Evolutionary conservation across 2,329 filamentous ascomycete species (phyloP).

Genomic region (Lasiodiplodia citricola): DNA sequence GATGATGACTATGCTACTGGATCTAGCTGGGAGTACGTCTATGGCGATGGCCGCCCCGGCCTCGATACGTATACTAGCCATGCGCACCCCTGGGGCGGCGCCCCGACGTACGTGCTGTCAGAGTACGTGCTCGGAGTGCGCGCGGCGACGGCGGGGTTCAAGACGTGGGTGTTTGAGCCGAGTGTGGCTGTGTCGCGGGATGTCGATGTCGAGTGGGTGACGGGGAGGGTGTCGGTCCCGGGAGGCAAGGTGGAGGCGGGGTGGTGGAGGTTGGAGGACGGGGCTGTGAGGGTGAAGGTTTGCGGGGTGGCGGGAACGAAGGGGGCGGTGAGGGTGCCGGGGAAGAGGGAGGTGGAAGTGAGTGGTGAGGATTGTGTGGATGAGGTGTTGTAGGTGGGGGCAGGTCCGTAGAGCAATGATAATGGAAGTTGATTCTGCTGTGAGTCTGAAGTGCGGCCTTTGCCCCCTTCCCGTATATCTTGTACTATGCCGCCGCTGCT

Average conservation of each 20-base stretch:
- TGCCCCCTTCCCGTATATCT: background rate
- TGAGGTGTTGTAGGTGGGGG: background rate
- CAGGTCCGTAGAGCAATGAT: background rate
- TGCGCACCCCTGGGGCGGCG: slow-evolving; percentile 53
- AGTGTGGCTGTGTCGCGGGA: background rate
- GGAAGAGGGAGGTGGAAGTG: background rate
- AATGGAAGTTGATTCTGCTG: background rate
- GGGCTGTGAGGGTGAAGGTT: background rate
- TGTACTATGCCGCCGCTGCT: background rate
- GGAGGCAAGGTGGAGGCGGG: background rate
- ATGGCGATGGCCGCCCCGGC: slow-evolving; percentile 46
- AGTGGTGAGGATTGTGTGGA: background rate
- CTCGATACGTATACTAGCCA: slow-evolving; percentile 51
- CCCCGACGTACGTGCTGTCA: slow-evolving; percentile 50
- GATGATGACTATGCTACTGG: slow-evolving; percentile 45
- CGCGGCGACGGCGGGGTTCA: background rate
- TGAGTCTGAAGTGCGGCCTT: background rate
- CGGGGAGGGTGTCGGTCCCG: slow-evolving; percentile 13
- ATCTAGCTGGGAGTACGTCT: slow-evolving; percentile 54
- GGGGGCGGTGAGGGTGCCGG: slow-evolving; percentile 14
- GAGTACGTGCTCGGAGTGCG: slow-evolving; percentile 19
- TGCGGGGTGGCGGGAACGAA: slow-evolving; percentile 5
- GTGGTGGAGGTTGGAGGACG: background rate
- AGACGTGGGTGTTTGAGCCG: slow-evolving; percentile 9
- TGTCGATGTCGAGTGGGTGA: slow-evolving; percentile 8